Evolutionary conservation across 768 basidiomycete genomes (phyloP).

Genomic region (Neoboletus magnificus): DNA sequence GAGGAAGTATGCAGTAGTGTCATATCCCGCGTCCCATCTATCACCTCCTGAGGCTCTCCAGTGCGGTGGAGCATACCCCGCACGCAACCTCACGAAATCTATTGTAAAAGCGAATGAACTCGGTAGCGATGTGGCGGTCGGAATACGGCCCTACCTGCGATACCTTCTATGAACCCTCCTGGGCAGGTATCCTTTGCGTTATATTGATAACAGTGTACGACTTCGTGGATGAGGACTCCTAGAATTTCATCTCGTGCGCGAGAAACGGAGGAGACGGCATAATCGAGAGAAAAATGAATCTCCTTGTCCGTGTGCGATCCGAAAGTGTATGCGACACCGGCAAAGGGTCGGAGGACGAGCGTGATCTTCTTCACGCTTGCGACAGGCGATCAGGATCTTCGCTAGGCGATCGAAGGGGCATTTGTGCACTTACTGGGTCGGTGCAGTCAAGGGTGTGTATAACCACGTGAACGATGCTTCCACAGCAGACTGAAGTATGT

Average conservation of each 20-base stretch:
- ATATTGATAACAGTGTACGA: constrained; percentile 78
- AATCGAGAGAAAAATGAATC: constrained; percentile 67
- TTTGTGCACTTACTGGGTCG: constrained; percentile 40
- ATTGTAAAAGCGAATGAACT: background rate
- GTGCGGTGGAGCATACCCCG: constrained; percentile 62
- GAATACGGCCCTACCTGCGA: constrained; percentile 56
- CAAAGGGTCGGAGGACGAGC: constrained; percentile 62
- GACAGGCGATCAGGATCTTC: constrained; percentile 6
- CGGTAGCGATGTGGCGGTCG: background rate
- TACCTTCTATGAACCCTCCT: constrained; percentile 72
- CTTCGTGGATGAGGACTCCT: constrained; percentile 72
- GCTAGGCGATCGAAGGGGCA: background rate
- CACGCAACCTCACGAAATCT: constrained; percentile 72
- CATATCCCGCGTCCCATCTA: constrained; percentile 76
- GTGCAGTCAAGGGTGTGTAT: constrained; percentile 46
- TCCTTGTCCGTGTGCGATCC: constrained; percentile 62
- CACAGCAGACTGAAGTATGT: constrained; percentile 37
- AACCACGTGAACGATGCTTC: constrained; percentile 39
- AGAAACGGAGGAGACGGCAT: constrained; percentile 45
- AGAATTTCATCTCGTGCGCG: constrained; percentile 57
- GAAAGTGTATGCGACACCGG: constrained; percentile 66
- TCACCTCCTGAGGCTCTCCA: constrained; percentile 52
- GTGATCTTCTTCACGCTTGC: constrained; percentile 50
- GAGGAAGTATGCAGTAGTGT: constrained; percentile 70
- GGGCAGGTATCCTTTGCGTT: constrained; percentile 59